A percentile compares a stretch with the other conserved stretches of the same genome.
These are phyloP conservation scores for Clavispora vitiphila DNA, from an alignment of 805 yeast genomes.

Conservation along the genomic window DNA sequence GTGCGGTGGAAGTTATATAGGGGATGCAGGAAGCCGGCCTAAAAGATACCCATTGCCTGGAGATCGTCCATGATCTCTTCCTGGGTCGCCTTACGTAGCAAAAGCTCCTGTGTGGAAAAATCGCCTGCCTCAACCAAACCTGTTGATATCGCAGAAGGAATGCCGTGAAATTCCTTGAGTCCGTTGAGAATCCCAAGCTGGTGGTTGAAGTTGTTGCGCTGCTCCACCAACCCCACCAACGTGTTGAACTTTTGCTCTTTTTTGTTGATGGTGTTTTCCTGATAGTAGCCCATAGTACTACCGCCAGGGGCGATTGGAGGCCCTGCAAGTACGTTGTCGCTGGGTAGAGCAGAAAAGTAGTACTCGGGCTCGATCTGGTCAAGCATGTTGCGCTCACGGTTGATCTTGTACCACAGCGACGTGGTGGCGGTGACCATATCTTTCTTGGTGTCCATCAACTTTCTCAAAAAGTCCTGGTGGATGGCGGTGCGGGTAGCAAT, in stretches of 20 bases:
- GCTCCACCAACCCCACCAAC: slow-evolving; percentile 47
- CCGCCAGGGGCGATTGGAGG: slow-evolving; percentile 15
- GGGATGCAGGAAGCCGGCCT: neutral
- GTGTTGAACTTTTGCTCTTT: slow-evolving; percentile 33
- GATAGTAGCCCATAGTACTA: slow-evolving; percentile 14
- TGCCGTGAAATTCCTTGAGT: slow-evolving; percentile 59
- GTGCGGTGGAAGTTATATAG: neutral
- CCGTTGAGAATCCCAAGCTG: slow-evolving; percentile 72
- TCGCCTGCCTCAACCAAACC: slow-evolving; percentile 22
- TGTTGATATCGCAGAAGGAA: slow-evolving; percentile 70
- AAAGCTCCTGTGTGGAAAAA: slow-evolving; percentile 25
- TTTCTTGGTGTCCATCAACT: slow-evolving; percentile 60
- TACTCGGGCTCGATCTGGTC: slow-evolving; percentile 58
- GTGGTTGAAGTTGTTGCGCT: slow-evolving; percentile 59
- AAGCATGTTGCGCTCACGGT: slow-evolving; percentile 79
- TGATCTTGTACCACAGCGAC: slow-evolving; percentile 85
- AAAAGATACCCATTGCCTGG: slow-evolving; percentile 50
- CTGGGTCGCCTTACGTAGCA: slow-evolving; percentile 54
- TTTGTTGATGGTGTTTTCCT: slow-evolving; percentile 21
- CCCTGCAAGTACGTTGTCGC: neutral
- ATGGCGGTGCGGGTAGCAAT: slow-evolving; percentile 70
- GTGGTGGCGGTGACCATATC: slow-evolving; percentile 69
- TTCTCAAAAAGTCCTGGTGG: slow-evolving; percentile 78
- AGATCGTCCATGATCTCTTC: slow-evolving; percentile 77
- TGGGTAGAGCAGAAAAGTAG: slow-evolving; percentile 42